A percentile compares a stretch with the other conserved stretches of the same genome.
Evolutionary conservation across 169 alveolate species (phyloP).

Genomic region (Cryptosporidium tyzzeri): DNA sequence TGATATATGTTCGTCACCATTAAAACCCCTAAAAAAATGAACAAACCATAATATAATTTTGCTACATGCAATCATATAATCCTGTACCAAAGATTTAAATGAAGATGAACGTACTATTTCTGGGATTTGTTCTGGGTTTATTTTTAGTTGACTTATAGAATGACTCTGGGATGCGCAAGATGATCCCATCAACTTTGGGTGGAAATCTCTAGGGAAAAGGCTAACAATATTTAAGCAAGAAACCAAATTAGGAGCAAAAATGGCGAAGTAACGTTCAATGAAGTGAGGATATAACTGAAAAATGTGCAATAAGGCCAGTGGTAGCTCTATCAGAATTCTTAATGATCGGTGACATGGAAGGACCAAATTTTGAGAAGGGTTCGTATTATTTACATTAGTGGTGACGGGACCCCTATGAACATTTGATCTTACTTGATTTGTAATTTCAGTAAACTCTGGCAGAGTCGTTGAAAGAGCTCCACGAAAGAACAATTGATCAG

Average conservation of each 20-base stretch:
- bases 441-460: slow-evolving; percentile 42
- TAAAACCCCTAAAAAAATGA: slow-evolving; percentile 67
- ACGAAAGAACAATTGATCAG: slow-evolving; percentile 54
- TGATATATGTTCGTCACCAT: slow-evolving; percentile 45
- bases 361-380: not conserved
- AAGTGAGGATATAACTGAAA: slow-evolving; percentile 71
- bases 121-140: slow-evolving; percentile 38
- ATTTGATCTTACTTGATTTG: slow-evolving; percentile 66
- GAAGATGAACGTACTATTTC: slow-evolving; percentile 43
- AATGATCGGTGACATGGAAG: slow-evolving; percentile 69
- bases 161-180: slow-evolving; percentile 19
- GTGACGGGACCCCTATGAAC: slow-evolving; percentile 20
- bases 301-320: slow-evolving; percentile 69
- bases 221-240: slow-evolving; percentile 64
- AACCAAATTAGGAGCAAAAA: slow-evolving; percentile 72
- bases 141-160: slow-evolving; percentile 23
- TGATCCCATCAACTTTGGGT: slow-evolving; percentile 53
- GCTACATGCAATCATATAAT: slow-evolving; percentile 73
- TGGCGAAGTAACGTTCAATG: slow-evolving; percentile 67
- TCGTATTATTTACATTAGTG: not conserved
- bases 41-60: slow-evolving; percentile 63
- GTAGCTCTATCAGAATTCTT: slow-evolving; percentile 65
- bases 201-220: slow-evolving; percentile 68
- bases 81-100: slow-evolving; percentile 55
- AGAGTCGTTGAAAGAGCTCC: slow-evolving; percentile 49